Evolutionary conservation across 805 yeast genomes (phyloP).

Genomic region (Brettanomyces sp.): DNA sequence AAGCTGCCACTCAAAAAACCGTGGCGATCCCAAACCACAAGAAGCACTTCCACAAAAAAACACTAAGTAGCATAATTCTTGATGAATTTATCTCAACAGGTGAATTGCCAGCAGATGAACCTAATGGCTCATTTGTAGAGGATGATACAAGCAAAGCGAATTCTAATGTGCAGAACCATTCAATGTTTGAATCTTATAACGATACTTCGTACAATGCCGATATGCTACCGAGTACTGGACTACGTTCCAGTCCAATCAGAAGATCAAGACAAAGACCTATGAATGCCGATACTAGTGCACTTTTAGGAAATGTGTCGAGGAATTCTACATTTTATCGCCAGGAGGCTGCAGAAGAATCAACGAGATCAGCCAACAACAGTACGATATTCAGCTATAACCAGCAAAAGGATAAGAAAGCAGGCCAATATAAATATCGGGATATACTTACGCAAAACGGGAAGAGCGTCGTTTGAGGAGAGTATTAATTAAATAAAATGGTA

Average conservation of each 20-base stretch:
- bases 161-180: conserved; percentile 7
- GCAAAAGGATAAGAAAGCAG: too few species aligned
- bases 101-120: conserved; percentile 10
- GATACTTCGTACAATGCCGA: conserved; percentile 9
- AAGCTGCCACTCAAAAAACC: conserved; percentile 8
- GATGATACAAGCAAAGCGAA: conserved; percentile 2
- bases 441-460: too few species aligned
- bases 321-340: too few species aligned
- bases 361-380: too few species aligned
- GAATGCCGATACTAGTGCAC: too few species aligned
- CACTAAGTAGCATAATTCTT: conserved; percentile 15
- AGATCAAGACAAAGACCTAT: conserved; percentile 1
- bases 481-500: too few species aligned
- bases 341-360: too few species aligned
- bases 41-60: conserved; percentile 14
- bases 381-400: too few species aligned
- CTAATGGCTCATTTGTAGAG: conserved; percentile 5
- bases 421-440: too few species aligned
- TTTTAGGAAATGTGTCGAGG: too few species aligned
- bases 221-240: not conserved
- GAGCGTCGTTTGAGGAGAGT: too few species aligned
- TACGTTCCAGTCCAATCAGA: conserved; percentile 5
- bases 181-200: conserved; percentile 14
- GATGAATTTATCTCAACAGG: conserved; percentile 23
- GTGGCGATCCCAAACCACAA: conserved; percentile 8